Conservation (phyloP, 2,329 filamentous ascomycete species). For the Sporothrix globosa region DNA sequence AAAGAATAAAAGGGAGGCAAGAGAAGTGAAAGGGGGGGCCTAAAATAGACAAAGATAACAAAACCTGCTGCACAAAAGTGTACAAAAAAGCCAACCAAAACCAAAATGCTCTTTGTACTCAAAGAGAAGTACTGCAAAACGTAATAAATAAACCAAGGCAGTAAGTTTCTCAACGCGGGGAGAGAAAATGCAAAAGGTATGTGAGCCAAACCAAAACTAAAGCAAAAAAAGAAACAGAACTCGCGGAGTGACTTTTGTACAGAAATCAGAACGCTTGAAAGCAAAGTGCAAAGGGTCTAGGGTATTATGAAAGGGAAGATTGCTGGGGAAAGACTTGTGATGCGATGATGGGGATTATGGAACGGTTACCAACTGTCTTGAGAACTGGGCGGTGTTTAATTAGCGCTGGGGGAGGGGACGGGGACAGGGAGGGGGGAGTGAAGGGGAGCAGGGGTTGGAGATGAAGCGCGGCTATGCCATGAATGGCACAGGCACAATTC, state of each 20-base stretch:
- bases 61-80: slow-evolving; percentile 2
- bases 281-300: background rate
- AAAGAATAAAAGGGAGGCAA: background rate
- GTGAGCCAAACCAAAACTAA: background rate
- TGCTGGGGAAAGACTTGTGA: background rate
- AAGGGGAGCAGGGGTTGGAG: background rate
- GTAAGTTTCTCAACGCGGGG: background rate
- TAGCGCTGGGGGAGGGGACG: background rate
- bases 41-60: slow-evolving; percentile 3
- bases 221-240: background rate
- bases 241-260: slow-evolving; percentile 10
- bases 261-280: background rate
- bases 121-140: slow-evolving; percentile 16
- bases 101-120: slow-evolving; percentile 11
- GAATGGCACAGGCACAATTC: slow-evolving; percentile 27
- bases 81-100: slow-evolving; percentile 13
- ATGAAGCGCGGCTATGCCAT: slow-evolving; percentile 23
- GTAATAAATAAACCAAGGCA: background rate
- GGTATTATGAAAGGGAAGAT: background rate
- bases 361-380: background rate
- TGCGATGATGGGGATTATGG: background rate
- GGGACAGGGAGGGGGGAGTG: background rate
- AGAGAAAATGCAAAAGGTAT: background rate
- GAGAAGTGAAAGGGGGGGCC: background rate
- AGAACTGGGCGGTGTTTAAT: background rate